Conservation (phyloP, 306 rosid genomes). For the Pterocarpus macrocarpus region DNA sequence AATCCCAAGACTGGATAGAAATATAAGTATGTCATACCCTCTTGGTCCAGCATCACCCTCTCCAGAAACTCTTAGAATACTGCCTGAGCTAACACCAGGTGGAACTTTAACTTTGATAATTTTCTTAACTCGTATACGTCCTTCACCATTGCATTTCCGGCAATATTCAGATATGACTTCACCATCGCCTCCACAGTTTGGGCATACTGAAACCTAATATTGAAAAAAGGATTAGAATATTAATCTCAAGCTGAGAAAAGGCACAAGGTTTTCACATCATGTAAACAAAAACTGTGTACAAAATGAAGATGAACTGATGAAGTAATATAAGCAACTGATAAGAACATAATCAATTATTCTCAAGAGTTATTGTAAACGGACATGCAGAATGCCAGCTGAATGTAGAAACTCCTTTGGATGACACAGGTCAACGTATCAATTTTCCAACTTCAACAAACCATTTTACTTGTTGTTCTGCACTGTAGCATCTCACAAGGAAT, state of each 20-base stretch:
- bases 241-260: slow-evolving; percentile 20
- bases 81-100: slow-evolving; percentile 91
- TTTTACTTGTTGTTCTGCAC: slow-evolving; percentile 15
- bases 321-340: slow-evolving; percentile 34
- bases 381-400: slow-evolving; percentile 26
- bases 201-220: slow-evolving; percentile 89
- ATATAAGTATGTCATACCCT: slow-evolving; percentile 71
- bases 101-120: slow-evolving; percentile 92
- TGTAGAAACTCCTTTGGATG: slow-evolving; percentile 34
- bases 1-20: slow-evolving; percentile 28
- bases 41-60: slow-evolving; percentile 95
- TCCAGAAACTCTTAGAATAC: slow-evolving; percentile 91
- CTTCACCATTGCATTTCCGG: slow-evolving; percentile 90
- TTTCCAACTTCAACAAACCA: neutral
- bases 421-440: neutral
- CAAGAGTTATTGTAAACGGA: neutral
- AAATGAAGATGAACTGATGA: slow-evolving; percentile 35
- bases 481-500: neutral
- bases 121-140: slow-evolving; percentile 83
- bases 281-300: slow-evolving; percentile 30
- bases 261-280: slow-evolving; percentile 21
- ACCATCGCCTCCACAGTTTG: slow-evolving; percentile 93
- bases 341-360: slow-evolving; percentile 36
- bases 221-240: slow-evolving; percentile 33
- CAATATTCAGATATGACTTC: slow-evolving; percentile 92